phyloP scores from a whole-genome alignment of 495 filamentous ascomycete genomes.

The Recurvomyces mirabilis region DNA sequence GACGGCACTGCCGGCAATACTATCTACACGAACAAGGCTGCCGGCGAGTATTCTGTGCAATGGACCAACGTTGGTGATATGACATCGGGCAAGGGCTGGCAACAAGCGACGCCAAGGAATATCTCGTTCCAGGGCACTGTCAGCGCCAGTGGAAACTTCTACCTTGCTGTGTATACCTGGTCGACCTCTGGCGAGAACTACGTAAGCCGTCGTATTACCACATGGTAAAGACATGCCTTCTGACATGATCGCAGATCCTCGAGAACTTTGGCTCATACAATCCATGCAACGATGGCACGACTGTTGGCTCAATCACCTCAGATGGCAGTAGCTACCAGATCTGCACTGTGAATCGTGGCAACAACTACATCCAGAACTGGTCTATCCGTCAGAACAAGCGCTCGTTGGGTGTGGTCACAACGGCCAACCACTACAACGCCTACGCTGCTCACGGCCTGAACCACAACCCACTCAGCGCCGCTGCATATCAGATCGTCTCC shows the following conservation, averaged over 20 bases:
- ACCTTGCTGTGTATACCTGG: background rate
- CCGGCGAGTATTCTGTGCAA: background rate
- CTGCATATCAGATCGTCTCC: background rate
- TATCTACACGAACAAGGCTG: background rate
- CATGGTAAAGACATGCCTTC: no score
- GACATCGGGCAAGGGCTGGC: background rate
- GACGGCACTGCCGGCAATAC: background rate
- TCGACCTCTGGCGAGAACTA: slow-evolving; percentile 39
- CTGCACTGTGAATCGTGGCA: slow-evolving; percentile 15
- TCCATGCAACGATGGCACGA: background rate
- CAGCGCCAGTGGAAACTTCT: background rate
- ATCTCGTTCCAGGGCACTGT: slow-evolving; percentile 28
- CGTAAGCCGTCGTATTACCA: no score
- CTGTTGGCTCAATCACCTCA: background rate
- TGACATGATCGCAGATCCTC: no score
- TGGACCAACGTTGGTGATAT: background rate
- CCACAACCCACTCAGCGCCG: background rate
- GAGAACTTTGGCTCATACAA: slow-evolving; percentile 4
- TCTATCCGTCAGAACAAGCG: slow-evolving; percentile 47
- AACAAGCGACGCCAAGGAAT: slow-evolving; percentile 25
- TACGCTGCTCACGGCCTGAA: slow-evolving; percentile 7
- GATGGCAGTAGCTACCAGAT: slow-evolving; percentile 25
- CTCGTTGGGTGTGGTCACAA: slow-evolving; percentile 41
- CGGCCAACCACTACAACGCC: slow-evolving; percentile 29
- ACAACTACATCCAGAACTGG: slow-evolving; percentile 53